Base-by-base conservation (phyloP, 441 rosid genomes). In the Isatis lusitanica region DNA sequence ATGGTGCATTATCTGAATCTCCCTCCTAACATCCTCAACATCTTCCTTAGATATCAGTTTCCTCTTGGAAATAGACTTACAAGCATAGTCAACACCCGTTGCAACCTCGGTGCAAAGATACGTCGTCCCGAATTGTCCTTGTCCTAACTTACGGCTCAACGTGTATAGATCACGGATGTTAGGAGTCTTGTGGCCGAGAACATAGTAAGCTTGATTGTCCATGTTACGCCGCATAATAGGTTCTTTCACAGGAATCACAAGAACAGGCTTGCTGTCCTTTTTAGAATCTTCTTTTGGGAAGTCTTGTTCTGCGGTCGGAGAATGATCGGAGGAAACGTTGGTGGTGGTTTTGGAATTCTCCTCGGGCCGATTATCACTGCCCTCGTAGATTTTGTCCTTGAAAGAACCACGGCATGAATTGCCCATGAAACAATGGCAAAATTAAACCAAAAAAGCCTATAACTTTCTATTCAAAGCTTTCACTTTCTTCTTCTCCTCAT, bases 1-100 rank as follows among this genome's bases (percentile, higher is more conserved):
- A 83, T 92, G 98, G 74, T 94, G 98, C 98, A 94, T 94, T 75
- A 92, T 92, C 91, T 92, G 98, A 80, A 94, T 94, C 85, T 94
- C 98, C 73, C 98, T 87, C 57, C 98, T 79, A 63, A 92, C 98
- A 78, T 94, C 98, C 70, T 92, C 98, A 57, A 94, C 93, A 70
- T 94, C 98, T 80, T 94, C 98, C 71, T 72, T 94, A 59, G 97
- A 86, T 33, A 94, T 90, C 81, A 94, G 44, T 67, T 94, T 94
- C 85, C 98, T 83, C 84, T 94, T 94, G 0, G 97, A 87, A 71
- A 94, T 94, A 9, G 98, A 94, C 79, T 94, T 94, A 70, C 98
- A 94, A 35, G 98, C 98, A 53, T 86, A 92, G 16, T 92, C 97
- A 66, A 68, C 68, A 16, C 89, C 88, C 0, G 98, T 85, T 1